Evolutionary conservation across 305 asterid species (phyloP).

Genomic region (Euphrasia arctica): DNA sequence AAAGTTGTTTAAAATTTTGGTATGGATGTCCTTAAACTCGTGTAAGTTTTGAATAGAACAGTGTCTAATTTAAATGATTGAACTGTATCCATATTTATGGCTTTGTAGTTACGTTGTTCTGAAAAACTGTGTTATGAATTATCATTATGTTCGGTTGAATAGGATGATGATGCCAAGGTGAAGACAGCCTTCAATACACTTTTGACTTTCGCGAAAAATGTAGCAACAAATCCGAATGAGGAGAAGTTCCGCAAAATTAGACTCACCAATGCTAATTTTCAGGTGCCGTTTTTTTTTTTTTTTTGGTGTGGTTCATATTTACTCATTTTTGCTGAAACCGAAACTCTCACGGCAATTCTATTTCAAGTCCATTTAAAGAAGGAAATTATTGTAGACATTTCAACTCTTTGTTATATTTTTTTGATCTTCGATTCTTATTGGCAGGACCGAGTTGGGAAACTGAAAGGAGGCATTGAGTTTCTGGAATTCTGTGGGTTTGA

Average conservation of each 20-base stretch:
- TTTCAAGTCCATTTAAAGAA: background rate
- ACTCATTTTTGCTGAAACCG: background rate
- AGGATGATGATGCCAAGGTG: constrained; percentile 92
- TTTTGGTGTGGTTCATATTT: background rate
- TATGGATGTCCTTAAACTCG: constrained; percentile 1
- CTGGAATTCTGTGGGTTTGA: constrained; percentile 93
- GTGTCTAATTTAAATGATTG: constrained; percentile 3
- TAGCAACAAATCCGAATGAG: constrained; percentile 84
- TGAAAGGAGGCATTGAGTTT: constrained; percentile 86
- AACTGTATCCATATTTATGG: constrained; percentile 9
- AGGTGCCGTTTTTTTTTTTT: constrained; percentile 45
- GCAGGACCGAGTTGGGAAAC: constrained; percentile 91
- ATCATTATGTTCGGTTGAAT: constrained; percentile 28
- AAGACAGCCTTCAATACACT: constrained; percentile 93
- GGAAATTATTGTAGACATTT: background rate
- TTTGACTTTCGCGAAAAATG: constrained; percentile 82
- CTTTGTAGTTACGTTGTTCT: constrained; percentile 4
- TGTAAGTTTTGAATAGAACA: constrained; percentile 7
- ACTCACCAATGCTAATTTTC: constrained; percentile 77
- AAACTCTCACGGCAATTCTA: background rate
- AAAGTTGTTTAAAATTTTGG: constrained; percentile 12
- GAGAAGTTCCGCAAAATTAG: constrained; percentile 95
- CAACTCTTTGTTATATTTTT: background rate
- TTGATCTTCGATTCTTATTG: constrained; percentile 16
- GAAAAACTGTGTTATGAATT: constrained; percentile 5